Evolutionary conservation across 768 basidiomycete genomes (phyloP).

Genomic region (Pleurotus tuoliensis): DNA sequence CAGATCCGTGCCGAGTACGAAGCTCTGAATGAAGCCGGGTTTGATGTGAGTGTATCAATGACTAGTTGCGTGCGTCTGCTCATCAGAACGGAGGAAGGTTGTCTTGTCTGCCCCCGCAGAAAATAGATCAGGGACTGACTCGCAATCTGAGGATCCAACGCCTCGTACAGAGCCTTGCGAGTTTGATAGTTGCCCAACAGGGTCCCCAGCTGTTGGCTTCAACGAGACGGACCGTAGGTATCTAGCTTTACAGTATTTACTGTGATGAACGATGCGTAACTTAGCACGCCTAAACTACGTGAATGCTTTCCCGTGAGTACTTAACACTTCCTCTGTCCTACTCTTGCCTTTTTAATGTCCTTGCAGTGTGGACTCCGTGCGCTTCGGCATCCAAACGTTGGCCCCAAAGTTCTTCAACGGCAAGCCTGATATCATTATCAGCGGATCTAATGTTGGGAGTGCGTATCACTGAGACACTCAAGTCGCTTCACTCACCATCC

Average conservation of each 20-base stretch:
- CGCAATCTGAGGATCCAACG: slow-evolving; percentile 26
- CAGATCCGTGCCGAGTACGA: slow-evolving; percentile 38
- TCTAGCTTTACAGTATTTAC: neutral
- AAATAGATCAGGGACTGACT: slow-evolving; percentile 40
- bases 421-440: slow-evolving; percentile 32
- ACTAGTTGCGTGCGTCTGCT: neutral
- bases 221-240: slow-evolving; percentile 34
- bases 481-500: too few species aligned
- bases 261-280: neutral
- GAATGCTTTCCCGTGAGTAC: slow-evolving; percentile 34
- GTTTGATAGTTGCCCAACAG: slow-evolving; percentile 36
- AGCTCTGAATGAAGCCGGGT: slow-evolving; percentile 34
- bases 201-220: slow-evolving; percentile 35
- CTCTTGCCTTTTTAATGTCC: neutral
- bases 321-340: neutral
- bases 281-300: slow-evolving; percentile 38
- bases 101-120: slow-evolving; percentile 40
- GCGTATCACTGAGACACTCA: slow-evolving; percentile 4
- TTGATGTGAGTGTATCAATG: slow-evolving; percentile 24
- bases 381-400: slow-evolving; percentile 34
- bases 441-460: slow-evolving; percentile 32
- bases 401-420: slow-evolving; percentile 29
- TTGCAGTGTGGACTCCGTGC: slow-evolving; percentile 31
- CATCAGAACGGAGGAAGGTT: slow-evolving; percentile 22
- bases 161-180: slow-evolving; percentile 32